phyloP scores from a whole-genome alignment of 2,329 filamentous ascomycete genomes.

The Trichocomaceae sp. region DNA sequence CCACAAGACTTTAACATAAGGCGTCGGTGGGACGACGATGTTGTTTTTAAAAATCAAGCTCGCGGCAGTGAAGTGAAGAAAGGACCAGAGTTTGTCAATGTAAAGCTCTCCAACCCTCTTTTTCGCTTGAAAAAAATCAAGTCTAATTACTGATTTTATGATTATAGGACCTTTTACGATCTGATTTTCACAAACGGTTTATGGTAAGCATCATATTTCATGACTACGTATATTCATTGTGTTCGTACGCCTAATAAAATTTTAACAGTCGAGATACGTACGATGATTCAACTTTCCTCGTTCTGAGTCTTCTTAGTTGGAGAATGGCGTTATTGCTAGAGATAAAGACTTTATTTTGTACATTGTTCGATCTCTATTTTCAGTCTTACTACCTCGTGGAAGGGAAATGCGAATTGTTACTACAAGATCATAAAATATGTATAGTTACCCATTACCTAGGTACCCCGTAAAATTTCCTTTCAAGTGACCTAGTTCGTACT shows the following conservation, averaged over 20 bases:
- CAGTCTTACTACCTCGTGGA: not conserved
- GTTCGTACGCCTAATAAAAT: constrained; percentile 10
- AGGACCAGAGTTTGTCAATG: constrained; percentile 96
- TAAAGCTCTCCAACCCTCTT: constrained; percentile 39
- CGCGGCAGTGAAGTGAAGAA: constrained; percentile 87
- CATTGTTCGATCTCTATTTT: not conserved
- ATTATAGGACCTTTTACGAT: constrained; percentile 70
- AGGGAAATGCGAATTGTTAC: not conserved
- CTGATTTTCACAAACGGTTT: constrained; percentile 96
- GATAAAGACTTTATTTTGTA: not conserved
- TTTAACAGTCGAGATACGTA: constrained; percentile 43
- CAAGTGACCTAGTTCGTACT: no score
- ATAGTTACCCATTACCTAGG: not conserved
- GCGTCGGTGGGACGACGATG: constrained; percentile 87
- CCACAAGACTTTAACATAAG: constrained; percentile 84
- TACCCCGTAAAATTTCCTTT: no score
- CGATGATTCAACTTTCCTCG: constrained; percentile 25
- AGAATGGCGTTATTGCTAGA: constrained; percentile 1
- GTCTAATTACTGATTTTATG: constrained; percentile 3
- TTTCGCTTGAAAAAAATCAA: constrained; percentile 2
- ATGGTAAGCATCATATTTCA: constrained; percentile 54
- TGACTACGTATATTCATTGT: not conserved
- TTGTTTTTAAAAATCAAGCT: constrained; percentile 98
- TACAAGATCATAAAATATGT: not conserved
- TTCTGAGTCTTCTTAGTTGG: not conserved